Conservation (phyloP, 805 yeast species). For the Cyberlindnera misumaiensis region DNA sequence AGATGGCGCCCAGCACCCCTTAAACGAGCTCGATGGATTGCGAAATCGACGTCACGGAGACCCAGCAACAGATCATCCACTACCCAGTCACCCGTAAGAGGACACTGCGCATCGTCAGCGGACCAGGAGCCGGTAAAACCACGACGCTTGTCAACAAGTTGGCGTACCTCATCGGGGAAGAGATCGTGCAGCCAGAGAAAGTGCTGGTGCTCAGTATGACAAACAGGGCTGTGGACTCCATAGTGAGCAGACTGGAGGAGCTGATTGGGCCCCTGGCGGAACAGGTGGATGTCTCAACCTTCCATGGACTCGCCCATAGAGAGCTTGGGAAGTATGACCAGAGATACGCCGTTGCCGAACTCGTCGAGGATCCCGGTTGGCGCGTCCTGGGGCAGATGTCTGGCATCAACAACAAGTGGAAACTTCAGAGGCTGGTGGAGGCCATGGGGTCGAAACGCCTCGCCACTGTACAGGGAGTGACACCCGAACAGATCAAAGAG, state of each 20-base stretch:
- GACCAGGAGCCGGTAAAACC: constrained; percentile 75
- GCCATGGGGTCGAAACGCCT: background rate
- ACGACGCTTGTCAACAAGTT: constrained; percentile 49
- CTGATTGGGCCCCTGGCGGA: constrained; percentile 33
- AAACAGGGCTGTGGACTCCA: constrained; percentile 55
- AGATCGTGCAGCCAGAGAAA: constrained; percentile 39
- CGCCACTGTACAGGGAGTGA: background rate
- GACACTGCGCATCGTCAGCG: constrained; percentile 50
- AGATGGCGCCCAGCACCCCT: no score
- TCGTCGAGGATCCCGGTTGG: constrained; percentile 55
- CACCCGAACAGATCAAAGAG: background rate
- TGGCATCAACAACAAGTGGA: constrained; percentile 6
- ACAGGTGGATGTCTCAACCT: constrained; percentile 38
- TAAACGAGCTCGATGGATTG: no score
- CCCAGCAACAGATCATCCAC: constrained; percentile 41
- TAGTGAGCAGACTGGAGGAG: constrained; percentile 25
- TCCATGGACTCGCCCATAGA: constrained; percentile 55
- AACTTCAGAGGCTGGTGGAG: constrained; percentile 3
- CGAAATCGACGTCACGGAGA: constrained; percentile 29
- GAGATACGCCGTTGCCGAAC: constrained; percentile 22
- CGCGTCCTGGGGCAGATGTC: constrained; percentile 23
- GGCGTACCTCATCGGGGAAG: constrained; percentile 35
- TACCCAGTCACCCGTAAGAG: constrained; percentile 32
- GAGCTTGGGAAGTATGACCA: constrained; percentile 34
- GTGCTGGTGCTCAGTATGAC: constrained; percentile 62